Percentiles rank a stretch among this genome's conserved stretches.
Conservation (phyloP, 305 asterid genomes). For the Withania somnifera region DNA sequence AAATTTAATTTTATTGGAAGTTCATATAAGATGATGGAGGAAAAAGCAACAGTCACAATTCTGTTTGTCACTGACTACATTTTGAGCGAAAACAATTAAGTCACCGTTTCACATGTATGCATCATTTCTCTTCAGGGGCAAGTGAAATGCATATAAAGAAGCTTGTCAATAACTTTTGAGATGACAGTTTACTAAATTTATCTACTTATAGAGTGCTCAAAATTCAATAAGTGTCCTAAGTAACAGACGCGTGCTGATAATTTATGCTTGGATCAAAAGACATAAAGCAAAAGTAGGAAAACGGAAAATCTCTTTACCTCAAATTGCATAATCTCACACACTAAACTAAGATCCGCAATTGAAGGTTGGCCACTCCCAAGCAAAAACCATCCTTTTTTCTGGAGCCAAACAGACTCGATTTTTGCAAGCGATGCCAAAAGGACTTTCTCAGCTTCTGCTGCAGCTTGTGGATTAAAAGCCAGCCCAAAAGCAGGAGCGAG, state of each 20-base stretch:
- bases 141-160: neutral
- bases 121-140: neutral
- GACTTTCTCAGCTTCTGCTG: slow-evolving; percentile 54
- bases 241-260: neutral
- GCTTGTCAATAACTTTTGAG: neutral
- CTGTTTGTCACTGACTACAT: neutral
- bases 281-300: neutral
- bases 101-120: neutral
- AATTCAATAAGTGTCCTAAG: neutral
- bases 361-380: slow-evolving; percentile 74
- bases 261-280: neutral
- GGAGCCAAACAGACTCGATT: slow-evolving; percentile 74
- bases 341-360: slow-evolving; percentile 81
- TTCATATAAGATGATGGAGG: neutral
- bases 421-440: slow-evolving; percentile 50
- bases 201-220: neutral
- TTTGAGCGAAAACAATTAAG: neutral
- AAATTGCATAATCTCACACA: slow-evolving; percentile 79
- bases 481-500: slow-evolving; percentile 59
- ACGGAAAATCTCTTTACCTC: slow-evolving; percentile 35
- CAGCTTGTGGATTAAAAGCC: slow-evolving; percentile 52
- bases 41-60: neutral
- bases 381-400: slow-evolving; percentile 55
- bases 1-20: neutral
- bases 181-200: neutral